Evolutionary conservation across 2,329 filamentous ascomycete genomes (phyloP).

Genomic region (Fusarium albidum): DNA sequence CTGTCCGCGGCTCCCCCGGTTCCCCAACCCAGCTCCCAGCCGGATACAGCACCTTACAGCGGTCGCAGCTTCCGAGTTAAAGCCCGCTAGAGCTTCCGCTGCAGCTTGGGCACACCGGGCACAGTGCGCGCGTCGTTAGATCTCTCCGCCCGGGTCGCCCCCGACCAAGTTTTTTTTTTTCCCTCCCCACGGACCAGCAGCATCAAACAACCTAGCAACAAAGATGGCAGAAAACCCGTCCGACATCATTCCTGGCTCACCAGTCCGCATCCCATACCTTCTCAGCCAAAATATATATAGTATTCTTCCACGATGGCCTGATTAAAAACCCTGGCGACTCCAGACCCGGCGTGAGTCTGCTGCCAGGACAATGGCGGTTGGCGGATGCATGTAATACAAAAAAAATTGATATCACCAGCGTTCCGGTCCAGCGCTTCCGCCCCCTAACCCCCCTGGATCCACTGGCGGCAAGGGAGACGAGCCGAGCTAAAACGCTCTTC

Average conservation of each 20-base stretch:
- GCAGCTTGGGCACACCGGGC: constrained; percentile 13
- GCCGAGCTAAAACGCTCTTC: constrained; percentile 38
- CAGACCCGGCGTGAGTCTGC: neutral
- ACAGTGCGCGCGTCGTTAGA: constrained; percentile 34
- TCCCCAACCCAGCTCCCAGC: constrained; percentile 25
- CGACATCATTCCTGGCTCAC: constrained; percentile 4
- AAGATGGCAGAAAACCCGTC: constrained; percentile 6
- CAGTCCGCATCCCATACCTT: neutral
- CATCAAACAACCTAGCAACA: constrained; percentile 27
- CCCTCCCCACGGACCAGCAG: constrained; percentile 5
- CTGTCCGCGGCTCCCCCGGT: constrained; percentile 22
- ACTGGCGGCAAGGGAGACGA: constrained; percentile 36
- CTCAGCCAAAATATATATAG: neutral
- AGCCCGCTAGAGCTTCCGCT: constrained; percentile 17
- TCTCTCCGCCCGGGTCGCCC: constrained; percentile 34
- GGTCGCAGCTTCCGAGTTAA: constrained; percentile 28
- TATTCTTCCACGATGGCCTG: neutral
- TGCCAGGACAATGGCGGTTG: constrained; percentile 16
- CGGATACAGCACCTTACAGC: constrained; percentile 23
- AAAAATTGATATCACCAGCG: constrained; percentile 23
- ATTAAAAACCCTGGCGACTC: neutral
- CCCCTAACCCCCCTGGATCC: constrained; percentile 29
- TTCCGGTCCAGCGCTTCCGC: constrained; percentile 34
- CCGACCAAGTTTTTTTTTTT: constrained; percentile 22
- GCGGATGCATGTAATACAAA: constrained; percentile 18